Base-by-base conservation (phyloP, 1,284 basidiomycete species). In the Pterulicium gracile region DNA sequence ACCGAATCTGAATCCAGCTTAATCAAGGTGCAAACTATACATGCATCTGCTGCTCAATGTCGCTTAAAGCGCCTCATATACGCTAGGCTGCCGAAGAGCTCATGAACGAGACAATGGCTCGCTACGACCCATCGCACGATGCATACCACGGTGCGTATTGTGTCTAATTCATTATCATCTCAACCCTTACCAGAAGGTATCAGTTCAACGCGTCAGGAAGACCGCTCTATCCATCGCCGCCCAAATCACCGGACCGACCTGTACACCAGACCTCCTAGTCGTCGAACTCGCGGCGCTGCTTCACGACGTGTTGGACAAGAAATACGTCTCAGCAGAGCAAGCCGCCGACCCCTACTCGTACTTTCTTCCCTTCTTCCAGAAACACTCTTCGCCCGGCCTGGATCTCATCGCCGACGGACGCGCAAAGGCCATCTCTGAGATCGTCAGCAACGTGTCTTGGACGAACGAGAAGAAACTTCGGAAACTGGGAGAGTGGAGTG, bases 41-140 rank as follows among this genome's bases (percentile, higher is more conserved):
- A n/a, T n/a, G n/a, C n/a, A n/a, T n/a, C n/a, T n/a, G n/a, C n/a
- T n/a, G n/a, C 4, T 39, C 15, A 17, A 39, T 10, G 15, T 39
- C 7, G 7, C 15, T 39, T n/a, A 56, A 57, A 61, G 47, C 64
- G 62, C 3, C 63, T 78, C 14, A 64, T 89, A 41, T 55, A 65
- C 1, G 73, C 67, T 55, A 65, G 1, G 73, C 67, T 3, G 83
- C 84, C 0, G 84, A 90, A 57, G 67, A 69, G 47, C 68, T 89
- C 40, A 90, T 91, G 78, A 60, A 73, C 44, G 68, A 78, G 35
- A 79, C 79, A 1, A 92, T 93, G 89, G 73, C 79, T 2, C 68
- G 76, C 53, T 92, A 92, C 60, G 93, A 95, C 59, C 84, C 90
- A 1, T 91, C 88, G 14, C 93, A 96, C 61, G 92, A 96, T 63